Evolutionary conservation across 306 rosid genomes (phyloP), one percentile per base, ranked within the genome.

Genomic region (Vigna angularis): DNA sequence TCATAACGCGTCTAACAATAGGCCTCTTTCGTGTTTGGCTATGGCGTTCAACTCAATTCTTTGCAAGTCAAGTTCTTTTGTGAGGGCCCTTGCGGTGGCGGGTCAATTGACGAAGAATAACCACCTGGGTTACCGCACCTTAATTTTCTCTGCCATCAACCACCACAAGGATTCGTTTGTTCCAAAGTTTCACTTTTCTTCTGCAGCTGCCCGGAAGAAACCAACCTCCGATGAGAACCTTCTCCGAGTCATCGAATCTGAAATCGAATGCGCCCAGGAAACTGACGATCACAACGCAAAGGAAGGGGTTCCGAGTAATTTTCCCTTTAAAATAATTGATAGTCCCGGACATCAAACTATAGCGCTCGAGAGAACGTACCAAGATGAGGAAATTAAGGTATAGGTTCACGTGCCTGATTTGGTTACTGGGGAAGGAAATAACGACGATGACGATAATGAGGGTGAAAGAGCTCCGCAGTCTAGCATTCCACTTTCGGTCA

Each of bases 351-450:
- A 79, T 36, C 98, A 91, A 45, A 79, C 80, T 24, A 65, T 93
- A 79, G 89, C 64, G n/a, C 92, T 95, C 70, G 87, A 84, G 51
- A 87, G 98, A 79, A 86, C 79, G 13, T 91, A 93, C 74, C 89
- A 91, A 76, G 94, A 79, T 56, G 99, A 95, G 85, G 88, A 82
- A 22, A 91, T 95, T 28, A 84, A 73, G 44, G 98, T 95, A 50
- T 93, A 88, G 76, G 97, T 95, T 87, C 91, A 91, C 78, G 93
- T 91, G 99, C 94, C 97, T 75, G 90, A 88, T 88, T 81, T 95
- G 56, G 90, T 95, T 28, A 85, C 97, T 0, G 99, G 96, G 5
- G 93, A 86, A 58, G 72, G 79, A 30, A 62, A 73, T 1, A 78
- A 83, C 12, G 85, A 65, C 13, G 82, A 64, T 5, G 77, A 72